Evolutionary conservation across 352 stramenopile genomes (phyloP).

Genomic region (Thraustotheca clavata): DNA sequence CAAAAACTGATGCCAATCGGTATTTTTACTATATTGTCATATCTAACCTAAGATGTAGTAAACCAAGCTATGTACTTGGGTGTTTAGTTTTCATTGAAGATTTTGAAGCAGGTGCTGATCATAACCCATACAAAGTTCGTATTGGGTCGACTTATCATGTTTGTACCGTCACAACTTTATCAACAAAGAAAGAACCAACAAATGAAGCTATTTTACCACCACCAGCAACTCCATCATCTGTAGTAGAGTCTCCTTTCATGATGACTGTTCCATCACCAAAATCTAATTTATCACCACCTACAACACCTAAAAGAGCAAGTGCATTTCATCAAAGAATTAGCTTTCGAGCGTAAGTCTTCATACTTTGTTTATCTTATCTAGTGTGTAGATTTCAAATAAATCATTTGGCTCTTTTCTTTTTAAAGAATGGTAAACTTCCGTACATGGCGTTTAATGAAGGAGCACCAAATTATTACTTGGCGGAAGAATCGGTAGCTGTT

Average conservation of each 20-base stretch:
- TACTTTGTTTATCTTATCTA: neutral
- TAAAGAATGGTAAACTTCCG: conserved; percentile 59
- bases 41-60: conserved; percentile 26
- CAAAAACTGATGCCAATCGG: conserved; percentile 45
- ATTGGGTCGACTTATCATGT: conserved; percentile 67
- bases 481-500: conserved; percentile 69
- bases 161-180: conserved; percentile 55
- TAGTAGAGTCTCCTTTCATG: neutral
- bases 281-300: neutral
- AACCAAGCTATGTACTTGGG: conserved; percentile 67
- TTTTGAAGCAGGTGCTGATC: conserved; percentile 44
- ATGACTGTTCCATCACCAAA: neutral
- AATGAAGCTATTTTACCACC: neutral
- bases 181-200: conserved; percentile 21
- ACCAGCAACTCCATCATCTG: neutral
- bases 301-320: neutral
- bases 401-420: conserved; percentile 68
- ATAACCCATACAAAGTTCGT: conserved; percentile 61
- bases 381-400: conserved; percentile 65
- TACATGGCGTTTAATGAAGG: conserved; percentile 81
- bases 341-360: conserved; percentile 8
- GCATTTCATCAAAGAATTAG: conserved; percentile 14
- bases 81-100: conserved; percentile 80
- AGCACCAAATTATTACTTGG: conserved; percentile 67
- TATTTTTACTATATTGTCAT: conserved; percentile 6